Base-by-base conservation (phyloP, 2,329 filamentous ascomycete genomes). In the Emericellopsis atlantica region DNA sequence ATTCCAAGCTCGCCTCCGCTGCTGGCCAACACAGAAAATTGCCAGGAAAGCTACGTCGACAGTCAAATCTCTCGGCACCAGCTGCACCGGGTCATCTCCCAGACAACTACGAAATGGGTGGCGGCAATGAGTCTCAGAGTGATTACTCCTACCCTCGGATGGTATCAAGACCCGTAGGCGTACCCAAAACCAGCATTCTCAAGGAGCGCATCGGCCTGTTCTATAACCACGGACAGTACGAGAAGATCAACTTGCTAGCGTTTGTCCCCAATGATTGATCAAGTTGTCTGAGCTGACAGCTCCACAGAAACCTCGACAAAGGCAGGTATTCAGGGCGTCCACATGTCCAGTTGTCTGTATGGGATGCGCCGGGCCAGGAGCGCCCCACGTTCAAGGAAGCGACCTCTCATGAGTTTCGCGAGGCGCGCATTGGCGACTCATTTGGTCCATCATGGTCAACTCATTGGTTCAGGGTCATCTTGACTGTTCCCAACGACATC, bases 381-480 rank as follows among this genome's bases (percentile, higher is more conserved):
- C 79, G 92, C 14, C 92, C 92, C 2, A 80, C 81, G 4, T 98
- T 98, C 65, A 66, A 89, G 47, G 86, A 95, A 42, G 90, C 89
- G 6, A 66, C 71, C n/a, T 68, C 66, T 37, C 79, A 93, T 49
- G 66, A 80, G 6, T 98, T 90, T 66, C 74, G 72, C 40, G 72
- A 80, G 38, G 84, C 89, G 8, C 67, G 74, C 15, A 78, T 88
- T 41, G 89, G 90, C 44, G 72, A 82, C 43, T 77, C 70, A 6
- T 96, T 96, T 51, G 92, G 92, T 0, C 92, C 92, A 2, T 92
- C 88, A 31, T 98, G 92, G 92, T 84, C 88, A 2, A 98, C 92
- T 8, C 92, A 96, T 60, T 98, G 92, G 92, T 94, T 98, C 73
- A 85, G 80, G 51, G 76, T 95, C 42, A 67, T 81, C 43, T 65